Percentiles rank a stretch among this genome's conserved stretches.
Conservation (phyloP, 2,329 filamentous ascomycete species). For the Paecilomyces sp. region DNA sequence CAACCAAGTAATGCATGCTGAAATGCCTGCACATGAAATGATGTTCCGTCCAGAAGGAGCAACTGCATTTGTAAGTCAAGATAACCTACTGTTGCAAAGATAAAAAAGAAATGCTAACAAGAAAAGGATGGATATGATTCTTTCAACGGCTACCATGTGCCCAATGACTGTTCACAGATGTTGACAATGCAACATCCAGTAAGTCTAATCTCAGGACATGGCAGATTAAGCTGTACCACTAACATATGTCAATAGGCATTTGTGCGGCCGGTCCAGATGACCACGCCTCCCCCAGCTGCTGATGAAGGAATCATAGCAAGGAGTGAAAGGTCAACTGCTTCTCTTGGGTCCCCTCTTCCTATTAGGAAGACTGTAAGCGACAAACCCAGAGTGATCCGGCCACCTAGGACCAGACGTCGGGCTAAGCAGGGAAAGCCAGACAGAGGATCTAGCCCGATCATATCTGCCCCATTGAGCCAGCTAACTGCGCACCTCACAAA, state of each 20-base stretch:
- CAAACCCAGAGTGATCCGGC: constrained; percentile 11
- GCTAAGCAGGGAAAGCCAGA: constrained; percentile 7
- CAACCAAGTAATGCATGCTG: constrained; percentile 2
- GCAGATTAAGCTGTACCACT: background rate
- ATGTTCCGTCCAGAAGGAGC: constrained; percentile 5
- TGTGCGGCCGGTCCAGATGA: constrained; percentile 10
- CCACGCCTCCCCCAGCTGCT: constrained; percentile 15
- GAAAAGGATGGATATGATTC: constrained; percentile 12
- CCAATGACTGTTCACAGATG: constrained; percentile 10
- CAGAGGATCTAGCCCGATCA: constrained; percentile 4
- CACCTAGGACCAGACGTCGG: constrained; percentile 11
- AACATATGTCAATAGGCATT: constrained; percentile 9
- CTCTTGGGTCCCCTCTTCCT: constrained; percentile 1
- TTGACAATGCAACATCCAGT: constrained; percentile 16
- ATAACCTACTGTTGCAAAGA: background rate
- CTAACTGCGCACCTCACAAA: constrained; percentile 14
- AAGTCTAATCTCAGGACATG: constrained; percentile 5
- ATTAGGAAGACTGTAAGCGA: constrained; percentile 5
- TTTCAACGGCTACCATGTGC: constrained; percentile 6
- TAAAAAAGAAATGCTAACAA: background rate
- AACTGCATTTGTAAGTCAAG: constrained; percentile 14
- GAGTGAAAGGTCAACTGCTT: constrained; percentile 5
- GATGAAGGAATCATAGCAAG: constrained; percentile 7
- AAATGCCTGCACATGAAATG: constrained; percentile 1
- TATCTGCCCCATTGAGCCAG: constrained; percentile 14